Conservation (phyloP, 208 protist genomes). For the Leishmania arabica region DNA sequence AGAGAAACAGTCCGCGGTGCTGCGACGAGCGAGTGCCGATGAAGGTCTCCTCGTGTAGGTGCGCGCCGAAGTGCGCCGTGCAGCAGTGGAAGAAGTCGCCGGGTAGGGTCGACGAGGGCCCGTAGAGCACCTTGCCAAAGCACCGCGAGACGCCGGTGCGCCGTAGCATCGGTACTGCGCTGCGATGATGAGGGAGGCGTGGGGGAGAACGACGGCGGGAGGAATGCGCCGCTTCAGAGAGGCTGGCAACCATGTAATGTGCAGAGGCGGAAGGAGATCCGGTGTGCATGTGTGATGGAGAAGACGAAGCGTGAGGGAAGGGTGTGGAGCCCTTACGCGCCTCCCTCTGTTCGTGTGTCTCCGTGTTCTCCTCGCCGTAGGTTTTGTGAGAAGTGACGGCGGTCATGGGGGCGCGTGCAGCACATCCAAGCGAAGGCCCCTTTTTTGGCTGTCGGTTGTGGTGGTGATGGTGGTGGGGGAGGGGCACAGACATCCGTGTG, state of each 20-base stretch:
- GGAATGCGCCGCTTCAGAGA: not conserved
- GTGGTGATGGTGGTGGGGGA: not conserved
- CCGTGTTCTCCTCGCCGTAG: conserved; percentile 1
- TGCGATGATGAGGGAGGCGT: not conserved
- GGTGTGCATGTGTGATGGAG: not conserved
- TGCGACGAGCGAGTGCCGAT: conserved; percentile 87
- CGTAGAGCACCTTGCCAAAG: conserved; percentile 77
- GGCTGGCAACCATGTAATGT: not conserved
- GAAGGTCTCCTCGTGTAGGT: conserved; percentile 72
- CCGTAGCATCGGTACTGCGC: conserved; percentile 32
- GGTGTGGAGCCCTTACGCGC: not conserved
- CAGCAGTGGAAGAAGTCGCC: conserved; percentile 75
- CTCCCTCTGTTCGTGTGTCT: not conserved
- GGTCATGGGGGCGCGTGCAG: not conserved
- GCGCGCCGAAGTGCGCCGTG: conserved; percentile 58
- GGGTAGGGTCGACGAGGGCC: conserved; percentile 66
- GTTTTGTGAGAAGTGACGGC: not conserved
- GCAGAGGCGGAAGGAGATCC: not conserved
- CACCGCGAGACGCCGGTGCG: conserved; percentile 28
- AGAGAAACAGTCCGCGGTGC: conserved; percentile 80
- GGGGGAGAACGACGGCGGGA: not conserved
- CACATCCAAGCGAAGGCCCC: not conserved
- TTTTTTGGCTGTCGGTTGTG: not conserved
- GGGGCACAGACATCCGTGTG: not conserved
- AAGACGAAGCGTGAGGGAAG: not conserved